Base-by-base conservation (phyloP, 148 eudicot species). In the Tetragonia tetragonoides region DNA sequence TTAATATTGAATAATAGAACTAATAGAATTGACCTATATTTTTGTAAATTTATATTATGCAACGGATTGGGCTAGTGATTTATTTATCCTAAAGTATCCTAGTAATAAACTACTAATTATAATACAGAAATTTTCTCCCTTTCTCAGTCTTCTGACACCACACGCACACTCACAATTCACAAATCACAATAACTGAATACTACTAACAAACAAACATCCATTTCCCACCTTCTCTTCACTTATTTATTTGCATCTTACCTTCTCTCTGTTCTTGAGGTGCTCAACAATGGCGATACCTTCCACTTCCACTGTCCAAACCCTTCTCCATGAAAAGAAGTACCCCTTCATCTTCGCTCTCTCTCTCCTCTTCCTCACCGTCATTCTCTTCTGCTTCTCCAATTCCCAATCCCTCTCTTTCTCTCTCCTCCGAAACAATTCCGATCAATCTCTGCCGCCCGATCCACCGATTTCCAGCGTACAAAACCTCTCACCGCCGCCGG, bases 311-410 rank as follows among this genome's bases (percentile, higher is more conserved):
- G 78, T 89, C 10, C 78, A 85, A 47, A 71, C 66, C 46, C 79
- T 90, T 39, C 77, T 90, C 53, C 87, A 82, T 76, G 88, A 87
- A 38, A 83, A 84, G 38, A 90, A 85, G 42, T 91, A 83, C 69
- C 90, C 97, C 0, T 88, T 92, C 90, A 74, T 90, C 68, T 74
- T 91, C 87, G 79, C 88, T 44, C 82, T 93, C 82, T 80, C 88
- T 70, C 28, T 89, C 76, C 73, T 92, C 64, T 85, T 91, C 79
- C 75, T 86, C 77, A 80, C 86, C 70, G 76, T 82, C 80, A 69
- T 89, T 20, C 79, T 88, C 69, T 28, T 90, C 76, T 81, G 91
- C 87, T 18, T 93, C 66, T 80, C 89, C 84, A 80, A 60, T 67
- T 80, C 93, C 16, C 83, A 83, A 9, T 77, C 82, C 65, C 81